Evolutionary conservation across 441 rosid species (phyloP).

Genomic region (Bocquillonia castaneifolia): DNA sequence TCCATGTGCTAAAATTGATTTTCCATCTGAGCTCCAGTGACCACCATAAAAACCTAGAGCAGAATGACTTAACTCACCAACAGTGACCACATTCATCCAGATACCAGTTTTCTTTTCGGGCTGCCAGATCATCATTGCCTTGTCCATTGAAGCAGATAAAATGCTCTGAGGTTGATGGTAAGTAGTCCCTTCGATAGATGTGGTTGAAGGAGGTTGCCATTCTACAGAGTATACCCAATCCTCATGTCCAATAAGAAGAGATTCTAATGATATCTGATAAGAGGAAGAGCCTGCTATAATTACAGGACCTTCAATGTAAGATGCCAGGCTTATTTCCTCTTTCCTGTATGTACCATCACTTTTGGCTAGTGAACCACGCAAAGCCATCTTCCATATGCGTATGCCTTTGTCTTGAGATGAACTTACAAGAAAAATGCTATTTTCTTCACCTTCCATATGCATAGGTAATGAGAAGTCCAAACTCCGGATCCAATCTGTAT

Average conservation of each 20-base stretch:
- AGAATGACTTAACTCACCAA: conserved; percentile 95
- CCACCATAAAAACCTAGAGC: conserved; percentile 98
- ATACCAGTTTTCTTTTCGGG: conserved; percentile 80
- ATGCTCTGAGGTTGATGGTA: conserved; percentile 65
- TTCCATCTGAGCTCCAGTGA: conserved; percentile 75
- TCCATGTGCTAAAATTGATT: conserved; percentile 78
- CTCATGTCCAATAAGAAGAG: conserved; percentile 92
- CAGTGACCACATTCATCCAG: conserved; percentile 96
- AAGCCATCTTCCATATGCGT: conserved; percentile 81
- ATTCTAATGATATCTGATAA: conserved; percentile 87
- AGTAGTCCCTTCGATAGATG: conserved; percentile 28
- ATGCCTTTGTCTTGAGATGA: conserved; percentile 94
- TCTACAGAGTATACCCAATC: conserved; percentile 97
- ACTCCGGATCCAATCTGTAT: conserved; percentile 92
- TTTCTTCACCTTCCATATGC: conserved; percentile 32
- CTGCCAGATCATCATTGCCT: conserved; percentile 98
- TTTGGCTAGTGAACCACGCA: conserved; percentile 30
- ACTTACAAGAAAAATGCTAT: conserved; percentile 73
- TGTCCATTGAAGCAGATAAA: conserved; percentile 94
- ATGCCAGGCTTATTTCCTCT: conserved; percentile 61
- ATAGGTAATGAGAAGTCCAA: conserved; percentile 86
- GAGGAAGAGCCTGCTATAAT: conserved; percentile 54
- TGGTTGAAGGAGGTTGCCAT: conserved; percentile 72
- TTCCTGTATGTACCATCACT: conserved; percentile 37
- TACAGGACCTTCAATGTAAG: conserved; percentile 87